Percentiles rank a stretch among this genome's conserved stretches.
Conservation (phyloP, 108 stramenopile species). For the Cyclotella cryptica region DNA sequence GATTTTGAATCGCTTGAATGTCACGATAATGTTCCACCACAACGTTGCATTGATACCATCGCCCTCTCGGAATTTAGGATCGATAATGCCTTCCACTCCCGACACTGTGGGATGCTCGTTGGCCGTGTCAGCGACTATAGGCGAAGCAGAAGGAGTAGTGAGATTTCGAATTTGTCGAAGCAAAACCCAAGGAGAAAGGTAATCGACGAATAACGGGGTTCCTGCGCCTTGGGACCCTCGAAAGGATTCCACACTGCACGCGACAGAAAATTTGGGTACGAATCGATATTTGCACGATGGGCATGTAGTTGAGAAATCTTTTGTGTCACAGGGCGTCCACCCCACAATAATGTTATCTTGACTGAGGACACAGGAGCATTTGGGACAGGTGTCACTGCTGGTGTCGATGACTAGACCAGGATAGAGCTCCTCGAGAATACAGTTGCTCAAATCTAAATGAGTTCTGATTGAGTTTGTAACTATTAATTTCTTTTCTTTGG, state of each 20-base stretch:
- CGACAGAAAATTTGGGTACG: slow-evolving; percentile 82
- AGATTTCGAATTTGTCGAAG: slow-evolving; percentile 75
- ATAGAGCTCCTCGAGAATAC: slow-evolving; percentile 81
- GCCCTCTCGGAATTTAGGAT: slow-evolving; percentile 77
- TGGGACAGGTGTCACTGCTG: slow-evolving; percentile 74
- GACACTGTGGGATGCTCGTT: slow-evolving; percentile 8
- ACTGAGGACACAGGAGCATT: slow-evolving; percentile 66
- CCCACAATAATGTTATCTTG: slow-evolving; percentile 72
- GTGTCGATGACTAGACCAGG: slow-evolving; percentile 79
- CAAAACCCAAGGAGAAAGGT: slow-evolving; percentile 89
- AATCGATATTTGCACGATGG: slow-evolving; percentile 79
- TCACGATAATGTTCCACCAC: slow-evolving; percentile 90
- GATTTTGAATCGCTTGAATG: slow-evolving; percentile 70
- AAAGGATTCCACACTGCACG: slow-evolving; percentile 64
- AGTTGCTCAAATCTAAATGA: slow-evolving; percentile 77
- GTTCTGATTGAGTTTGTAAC: slow-evolving; percentile 53
- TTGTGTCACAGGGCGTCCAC: slow-evolving; percentile 72
- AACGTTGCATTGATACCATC: slow-evolving; percentile 74
- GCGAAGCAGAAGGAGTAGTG: slow-evolving; percentile 18
- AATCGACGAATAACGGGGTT: slow-evolving; percentile 85
- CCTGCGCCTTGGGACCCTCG: slow-evolving; percentile 80
- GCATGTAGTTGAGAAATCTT: slow-evolving; percentile 78
- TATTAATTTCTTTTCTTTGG: slow-evolving; percentile 40
- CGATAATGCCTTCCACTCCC: slow-evolving; percentile 65
- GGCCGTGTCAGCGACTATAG: slow-evolving; percentile 36